Evolutionary conservation across 257 asterid genomes (phyloP).

Genomic region (Catharanthus roseus): DNA sequence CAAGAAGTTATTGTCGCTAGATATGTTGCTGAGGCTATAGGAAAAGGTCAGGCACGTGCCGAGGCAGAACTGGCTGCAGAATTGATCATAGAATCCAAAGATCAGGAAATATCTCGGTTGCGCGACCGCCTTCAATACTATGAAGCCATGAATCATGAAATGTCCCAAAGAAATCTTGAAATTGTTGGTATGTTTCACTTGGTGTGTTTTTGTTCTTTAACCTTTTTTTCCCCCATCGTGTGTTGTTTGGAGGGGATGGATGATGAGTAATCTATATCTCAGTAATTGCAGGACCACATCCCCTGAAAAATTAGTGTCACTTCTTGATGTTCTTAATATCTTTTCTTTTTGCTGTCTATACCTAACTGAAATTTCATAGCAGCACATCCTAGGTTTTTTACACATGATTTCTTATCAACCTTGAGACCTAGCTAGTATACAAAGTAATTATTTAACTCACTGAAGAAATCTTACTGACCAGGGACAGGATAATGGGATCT

Average conservation of each 20-base stretch:
- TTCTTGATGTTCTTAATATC: not conserved
- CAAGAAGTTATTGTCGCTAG: slow-evolving; percentile 56
- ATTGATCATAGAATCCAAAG: slow-evolving; percentile 52
- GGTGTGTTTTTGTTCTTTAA: not conserved
- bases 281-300: not conserved
- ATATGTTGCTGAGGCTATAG: slow-evolving; percentile 69
- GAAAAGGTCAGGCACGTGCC: slow-evolving; percentile 60
- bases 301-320: not conserved
- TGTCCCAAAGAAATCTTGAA: slow-evolving; percentile 83
- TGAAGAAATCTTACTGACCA: not conserved
- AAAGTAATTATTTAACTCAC: not conserved
- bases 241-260: not conserved
- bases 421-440: not conserved
- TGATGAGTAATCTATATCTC: not conserved
- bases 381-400: not conserved
- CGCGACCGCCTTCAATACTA: slow-evolving; percentile 70
- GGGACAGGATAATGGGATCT: not conserved
- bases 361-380: not conserved
- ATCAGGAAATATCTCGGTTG: slow-evolving; percentile 66
- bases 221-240: not conserved
- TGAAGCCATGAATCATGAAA: slow-evolving; percentile 81
- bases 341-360: not conserved
- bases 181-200: slow-evolving; percentile 51
- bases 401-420: not conserved
- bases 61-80: slow-evolving; percentile 69